These are phyloP conservation scores for Coemansia sp. DNA, from an alignment of 192 early-diverging fungal species.

Conservation along the genomic window DNA sequence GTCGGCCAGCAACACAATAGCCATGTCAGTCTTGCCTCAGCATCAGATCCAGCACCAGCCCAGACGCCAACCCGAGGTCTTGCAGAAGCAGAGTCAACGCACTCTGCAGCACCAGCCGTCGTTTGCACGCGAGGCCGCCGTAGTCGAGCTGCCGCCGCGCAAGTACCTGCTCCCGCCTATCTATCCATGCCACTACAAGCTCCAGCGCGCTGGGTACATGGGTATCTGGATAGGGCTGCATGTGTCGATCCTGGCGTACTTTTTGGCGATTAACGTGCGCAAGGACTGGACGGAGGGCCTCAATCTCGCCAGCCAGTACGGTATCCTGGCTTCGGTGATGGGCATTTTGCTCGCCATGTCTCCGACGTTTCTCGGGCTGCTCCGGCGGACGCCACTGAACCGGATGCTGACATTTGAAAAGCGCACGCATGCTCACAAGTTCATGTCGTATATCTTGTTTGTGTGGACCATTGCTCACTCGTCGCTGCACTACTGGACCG, in stretches of 20 bases:
- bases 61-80: neutral
- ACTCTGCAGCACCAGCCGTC: conserved; percentile 19
- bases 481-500: conserved; percentile 51
- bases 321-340: conserved; percentile 51
- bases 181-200: conserved; percentile 55
- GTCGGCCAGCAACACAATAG: conserved; percentile 9
- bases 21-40: neutral
- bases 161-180: conserved; percentile 46
- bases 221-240: conserved; percentile 45
- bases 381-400: conserved; percentile 62
- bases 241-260: conserved; percentile 41
- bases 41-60: conserved; percentile 1
- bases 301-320: conserved; percentile 47
- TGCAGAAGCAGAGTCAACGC: neutral
- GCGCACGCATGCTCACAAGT: conserved; percentile 75
- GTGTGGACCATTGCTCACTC: conserved; percentile 69
- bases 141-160: conserved; percentile 27
- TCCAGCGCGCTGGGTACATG: conserved; percentile 53
- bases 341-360: conserved; percentile 65
- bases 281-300: conserved; percentile 48
- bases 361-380: conserved; percentile 65
- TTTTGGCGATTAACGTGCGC: conserved; percentile 24
- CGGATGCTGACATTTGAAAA: conserved; percentile 68
- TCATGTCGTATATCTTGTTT: conserved; percentile 66
- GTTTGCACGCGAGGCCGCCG: conserved; percentile 19